Evolutionary conservation across 495 filamentous ascomycete species (phyloP), one percentile per base, ranked within the genome.

Genomic region (Penicillium canescens): DNA sequence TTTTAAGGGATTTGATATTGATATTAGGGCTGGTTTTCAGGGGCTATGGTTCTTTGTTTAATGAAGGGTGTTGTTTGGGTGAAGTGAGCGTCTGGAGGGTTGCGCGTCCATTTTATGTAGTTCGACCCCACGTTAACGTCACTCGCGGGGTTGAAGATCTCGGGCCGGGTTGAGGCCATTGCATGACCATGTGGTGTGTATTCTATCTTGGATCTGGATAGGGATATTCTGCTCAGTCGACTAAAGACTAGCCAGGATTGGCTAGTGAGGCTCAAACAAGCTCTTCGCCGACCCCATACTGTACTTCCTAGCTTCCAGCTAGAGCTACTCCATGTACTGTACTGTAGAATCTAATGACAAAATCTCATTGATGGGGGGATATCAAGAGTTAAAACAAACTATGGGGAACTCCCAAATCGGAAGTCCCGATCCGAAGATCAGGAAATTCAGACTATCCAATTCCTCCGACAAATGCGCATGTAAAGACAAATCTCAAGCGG

Each of bases 381-480:
- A 53, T 53, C 50, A 53, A 46, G 46, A 40, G 34, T 13, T 53
- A 38, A 46, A 44, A 46, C 34, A 46, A 31, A 45, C 40, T 9
- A 18, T 44, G 41, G 50, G 42, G 43, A 52, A 36, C 33, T 18
- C 41, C 40, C 44, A 5, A 14, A 43, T 50, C 49, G 36, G 31
- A 50, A 47, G 28, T 40, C 52, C 52, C 52, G 54, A 51, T 42
- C 41, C 46, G 52, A 60, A 51, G 28, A 37, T 52, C 42, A 38
- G 37, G 40, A 36, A 44, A 44, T 42, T 56, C 53, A 49, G 31
- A 46, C 52, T 12, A 42, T 44, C 40, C 48, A 37, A 46, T 28
- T 16, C 56, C 46, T 52, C 52, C 61, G 54, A 52, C 58, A 39
- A 50, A 63, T 56, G 42, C 55, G 44, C 44, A 54, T 35, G 50